These are phyloP conservation scores for Tolypocladium paradoxum DNA, from an alignment of 2,329 filamentous ascomycete genomes.

Conservation along the genomic window DNA sequence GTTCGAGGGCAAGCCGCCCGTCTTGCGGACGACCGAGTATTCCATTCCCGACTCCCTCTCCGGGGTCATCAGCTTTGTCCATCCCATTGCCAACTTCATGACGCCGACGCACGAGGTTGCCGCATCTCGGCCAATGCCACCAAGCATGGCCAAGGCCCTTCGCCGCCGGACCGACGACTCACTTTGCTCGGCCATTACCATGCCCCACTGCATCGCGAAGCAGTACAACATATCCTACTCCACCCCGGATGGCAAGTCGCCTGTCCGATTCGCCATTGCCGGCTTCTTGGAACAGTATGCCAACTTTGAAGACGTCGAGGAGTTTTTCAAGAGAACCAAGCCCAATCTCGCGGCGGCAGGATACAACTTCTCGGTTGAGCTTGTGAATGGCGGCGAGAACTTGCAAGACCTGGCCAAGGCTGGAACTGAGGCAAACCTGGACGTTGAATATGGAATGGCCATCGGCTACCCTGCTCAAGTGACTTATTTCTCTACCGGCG, in stretches of 20 bases:
- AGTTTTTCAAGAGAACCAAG: slow-evolving; percentile 25
- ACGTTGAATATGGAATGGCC: slow-evolving; percentile 37
- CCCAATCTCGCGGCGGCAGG: slow-evolving; percentile 23
- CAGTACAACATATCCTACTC: slow-evolving; percentile 34
- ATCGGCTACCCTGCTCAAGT: slow-evolving; percentile 33
- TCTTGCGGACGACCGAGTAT: slow-evolving; percentile 34
- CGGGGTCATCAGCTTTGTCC: slow-evolving; percentile 31
- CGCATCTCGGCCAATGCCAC: not conserved
- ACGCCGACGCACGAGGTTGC: slow-evolving; percentile 22
- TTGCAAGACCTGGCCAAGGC: slow-evolving; percentile 24
- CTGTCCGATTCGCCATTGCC: slow-evolving; percentile 32
- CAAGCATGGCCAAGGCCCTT: not conserved
- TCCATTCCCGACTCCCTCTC: slow-evolving; percentile 28
- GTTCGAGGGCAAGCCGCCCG: slow-evolving; percentile 23
- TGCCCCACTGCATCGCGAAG: slow-evolving; percentile 29
- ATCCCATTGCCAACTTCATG: slow-evolving; percentile 40
- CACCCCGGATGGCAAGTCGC: slow-evolving; percentile 16
- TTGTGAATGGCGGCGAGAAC: slow-evolving; percentile 34
- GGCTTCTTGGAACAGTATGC: slow-evolving; percentile 39
- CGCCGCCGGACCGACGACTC: not conserved
- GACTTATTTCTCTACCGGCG: slow-evolving; percentile 33
- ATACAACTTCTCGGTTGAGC: slow-evolving; percentile 29
- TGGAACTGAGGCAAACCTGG: slow-evolving; percentile 35
- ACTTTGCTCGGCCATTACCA: slow-evolving; percentile 12
- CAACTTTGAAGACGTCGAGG: slow-evolving; percentile 29